These are phyloP conservation scores for Monsonia emarginata DNA, from an alignment of 441 rosid species.

Conservation along the genomic window DNA sequence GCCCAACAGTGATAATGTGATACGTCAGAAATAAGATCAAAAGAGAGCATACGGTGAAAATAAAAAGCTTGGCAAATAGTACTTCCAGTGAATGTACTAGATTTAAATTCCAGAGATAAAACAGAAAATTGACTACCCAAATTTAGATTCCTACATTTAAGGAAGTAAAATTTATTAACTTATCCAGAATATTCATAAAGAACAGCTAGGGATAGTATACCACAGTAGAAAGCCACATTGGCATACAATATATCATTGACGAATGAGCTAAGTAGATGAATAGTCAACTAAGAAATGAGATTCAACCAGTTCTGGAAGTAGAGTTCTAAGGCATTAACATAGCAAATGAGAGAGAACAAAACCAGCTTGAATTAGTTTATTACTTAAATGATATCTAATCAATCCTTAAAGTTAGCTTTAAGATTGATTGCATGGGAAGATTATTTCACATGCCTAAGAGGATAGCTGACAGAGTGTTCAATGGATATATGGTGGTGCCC, in stretches of 20 bases:
- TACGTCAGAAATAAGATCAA: constrained; percentile 14
- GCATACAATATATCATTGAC: neutral
- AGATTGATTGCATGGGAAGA: neutral
- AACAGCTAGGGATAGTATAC: neutral
- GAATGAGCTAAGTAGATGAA: neutral
- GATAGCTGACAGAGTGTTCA: neutral
- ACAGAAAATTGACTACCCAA: neutral
- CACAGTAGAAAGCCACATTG: neutral
- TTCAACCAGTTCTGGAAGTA: neutral
- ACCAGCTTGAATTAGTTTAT: neutral
- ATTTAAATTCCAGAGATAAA: neutral
- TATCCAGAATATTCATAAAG: neutral
- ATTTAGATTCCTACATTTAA: neutral
- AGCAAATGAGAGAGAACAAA: neutral
- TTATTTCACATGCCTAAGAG: neutral
- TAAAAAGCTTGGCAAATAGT: neutral
- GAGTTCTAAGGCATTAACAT: neutral
- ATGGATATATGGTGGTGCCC: neutral
- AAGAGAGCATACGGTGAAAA: constrained; percentile 5
- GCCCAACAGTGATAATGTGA: constrained; percentile 19
- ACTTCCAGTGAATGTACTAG: neutral
- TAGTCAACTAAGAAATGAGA: neutral
- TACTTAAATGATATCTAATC: neutral
- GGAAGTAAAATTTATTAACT: neutral
- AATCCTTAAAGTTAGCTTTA: neutral